Base-by-base conservation (phyloP, 805 yeast species). In the Yarrowia sp. region DNA sequence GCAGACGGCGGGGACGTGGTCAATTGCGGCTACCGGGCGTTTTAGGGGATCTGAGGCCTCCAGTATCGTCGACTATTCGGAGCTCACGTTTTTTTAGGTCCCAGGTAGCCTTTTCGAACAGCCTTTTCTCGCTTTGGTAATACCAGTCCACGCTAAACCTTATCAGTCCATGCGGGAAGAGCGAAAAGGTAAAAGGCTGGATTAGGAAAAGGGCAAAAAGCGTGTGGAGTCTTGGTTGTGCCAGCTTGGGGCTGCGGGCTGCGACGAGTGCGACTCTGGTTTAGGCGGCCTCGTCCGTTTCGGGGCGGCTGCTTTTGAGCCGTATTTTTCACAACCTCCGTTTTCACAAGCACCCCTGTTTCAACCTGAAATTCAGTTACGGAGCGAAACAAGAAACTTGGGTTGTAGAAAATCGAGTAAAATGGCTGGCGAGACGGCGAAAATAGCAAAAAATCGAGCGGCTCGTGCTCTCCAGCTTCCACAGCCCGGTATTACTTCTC, bases 321-420 rank as follows among this genome's bases (percentile, higher is more conserved):
- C n/a, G 25, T 12, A 24, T 39, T 13, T 22, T 19, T 14, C 13
- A 12, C 5, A 3, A 12, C n/a, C n/a, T n/a, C 21, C 13, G 14
- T 38, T 41, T 41, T 41, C 47, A 24, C 31, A 39, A 22, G 47
- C 47, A 42, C 51, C 51, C 51, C 51, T 44, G 51, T 44, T 44
- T 44, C 51, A 44, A 13, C 10, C 8, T 21, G 13, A 39, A 9
- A 18, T 35, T 35, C 22, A 18, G 39, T 38, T 6, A 12, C 38
- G 25, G 25, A 10, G 16, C 2, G n/a, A 4, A n/a, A 2, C 3
- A 5, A n/a, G n/a, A 31, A 31, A 3, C 32, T 29, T 9, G 32
- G 12, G 3, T 29, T 18, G 36, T 3, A 6, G 18, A n/a, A 32
- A 32, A 19, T 39, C 18, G 19, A 14, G 16, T 2, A 6, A 19